Base-by-base conservation (phyloP, 2,329 filamentous ascomycete species). In the Aspergillus candidus region DNA sequence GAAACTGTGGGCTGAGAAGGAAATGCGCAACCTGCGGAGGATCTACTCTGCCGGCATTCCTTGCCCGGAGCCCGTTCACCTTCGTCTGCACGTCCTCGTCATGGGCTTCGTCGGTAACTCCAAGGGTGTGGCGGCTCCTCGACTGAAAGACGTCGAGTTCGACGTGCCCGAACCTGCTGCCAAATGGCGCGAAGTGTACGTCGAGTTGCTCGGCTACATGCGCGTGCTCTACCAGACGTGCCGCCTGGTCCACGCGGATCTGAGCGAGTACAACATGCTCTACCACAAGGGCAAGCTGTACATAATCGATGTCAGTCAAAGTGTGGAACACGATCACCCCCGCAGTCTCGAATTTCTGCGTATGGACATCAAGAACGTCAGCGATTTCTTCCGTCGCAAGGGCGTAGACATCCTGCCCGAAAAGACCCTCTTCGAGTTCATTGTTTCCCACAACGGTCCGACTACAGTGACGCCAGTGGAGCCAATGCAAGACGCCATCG, bases 331-430 rank as follows among this genome's bases (percentile, higher is more conserved):
- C 55, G 91, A 97, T 57, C 93, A 98, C 66, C 93, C 93, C 0
- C 80, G 88, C 46, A 91, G 87, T 2, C 76, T 94, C 27, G 91
- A 97, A 63, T 98, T 98, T 62, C 69, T 98, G 57, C 83, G 93
- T 30, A 97, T 96, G 90, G 93, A 98, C 62, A 89, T 98, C 68
- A 97, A 96, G 75, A 98, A 98, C 61, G 82, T 94, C 1, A 85
- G 82, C 15, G 88, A 94, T 65, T 98, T 94, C 70, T 98, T 97
- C 79, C 76, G 82, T 27, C 79, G 86, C 14, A 84, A 95, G 64
- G 85, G 84, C 33, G 88, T 97, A 2, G 82, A 94, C 49, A 84
- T 81, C 0, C 74, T 98, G 3, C 71, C 83, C 1, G 91, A 97
- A 65, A 80, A 85, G 29, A 72, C 77, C n/a, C 74, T 89, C 10